Conservation (phyloP, 306 rosid genomes). For the Trifolium fragiferum region DNA sequence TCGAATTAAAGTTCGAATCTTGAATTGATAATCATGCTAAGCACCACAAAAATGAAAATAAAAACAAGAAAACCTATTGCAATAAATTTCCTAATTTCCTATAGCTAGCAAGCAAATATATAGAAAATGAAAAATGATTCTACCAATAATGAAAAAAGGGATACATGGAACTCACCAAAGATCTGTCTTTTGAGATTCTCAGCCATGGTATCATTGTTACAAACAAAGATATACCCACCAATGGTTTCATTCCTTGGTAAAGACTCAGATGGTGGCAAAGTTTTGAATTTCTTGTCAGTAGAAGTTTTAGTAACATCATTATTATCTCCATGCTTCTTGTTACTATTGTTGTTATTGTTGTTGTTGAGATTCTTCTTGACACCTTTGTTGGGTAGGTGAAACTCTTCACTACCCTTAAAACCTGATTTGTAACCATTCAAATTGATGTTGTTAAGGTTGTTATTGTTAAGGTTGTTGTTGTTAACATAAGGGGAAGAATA, state of each 20-base stretch:
- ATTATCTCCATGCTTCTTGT: constrained; percentile 58
- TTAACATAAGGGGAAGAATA: constrained; percentile 43
- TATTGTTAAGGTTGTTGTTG: constrained; percentile 41
- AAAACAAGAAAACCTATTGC: background rate
- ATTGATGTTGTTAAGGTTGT: constrained; percentile 33
- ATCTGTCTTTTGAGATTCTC: constrained; percentile 88
- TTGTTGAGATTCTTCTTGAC: constrained; percentile 51
- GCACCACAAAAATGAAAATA: background rate
- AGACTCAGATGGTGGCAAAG: constrained; percentile 82
- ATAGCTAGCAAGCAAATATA: background rate
- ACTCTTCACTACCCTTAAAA: constrained; percentile 54
- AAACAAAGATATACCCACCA: constrained; percentile 93
- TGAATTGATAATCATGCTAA: background rate
- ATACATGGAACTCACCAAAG: constrained; percentile 58
- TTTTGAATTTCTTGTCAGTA: constrained; percentile 78
- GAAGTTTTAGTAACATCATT: constrained; percentile 47
- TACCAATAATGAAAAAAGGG: background rate
- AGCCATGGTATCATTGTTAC: constrained; percentile 96
- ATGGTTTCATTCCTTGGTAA: constrained; percentile 76
- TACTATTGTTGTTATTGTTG: constrained; percentile 19
- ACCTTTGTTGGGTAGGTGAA: constrained; percentile 43
- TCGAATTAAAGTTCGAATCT: background rate
- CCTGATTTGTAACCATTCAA: constrained; percentile 56
- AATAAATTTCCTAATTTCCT: background rate
- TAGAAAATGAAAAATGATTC: constrained; percentile 1